Conservation (phyloP, 2,329 filamentous ascomycete species). For the Pyricularia sp. region DNA sequence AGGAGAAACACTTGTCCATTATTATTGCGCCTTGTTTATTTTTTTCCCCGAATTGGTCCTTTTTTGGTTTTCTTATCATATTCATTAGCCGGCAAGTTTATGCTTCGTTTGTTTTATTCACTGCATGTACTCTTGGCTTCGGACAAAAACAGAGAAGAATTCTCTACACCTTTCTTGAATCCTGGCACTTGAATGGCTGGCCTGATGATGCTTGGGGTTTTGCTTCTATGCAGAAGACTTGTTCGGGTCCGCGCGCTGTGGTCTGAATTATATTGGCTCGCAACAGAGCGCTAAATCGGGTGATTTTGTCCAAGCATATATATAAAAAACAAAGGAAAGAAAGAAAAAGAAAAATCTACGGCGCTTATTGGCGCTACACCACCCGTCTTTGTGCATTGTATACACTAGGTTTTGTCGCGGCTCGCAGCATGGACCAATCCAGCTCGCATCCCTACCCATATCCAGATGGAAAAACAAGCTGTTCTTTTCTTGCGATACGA, state of each 20-base stretch:
- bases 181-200: background rate
- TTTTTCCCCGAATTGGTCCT: background rate
- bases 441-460: background rate
- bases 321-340: background rate
- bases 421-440: background rate
- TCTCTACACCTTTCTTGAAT: background rate
- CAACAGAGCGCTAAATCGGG: background rate
- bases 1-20: background rate
- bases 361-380: background rate
- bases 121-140: background rate
- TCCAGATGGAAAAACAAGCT: background rate
- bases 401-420: background rate
- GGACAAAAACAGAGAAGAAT: background rate
- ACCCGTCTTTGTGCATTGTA: background rate
- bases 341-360: background rate
- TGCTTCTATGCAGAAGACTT: no score
- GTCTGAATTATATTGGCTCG: background rate
- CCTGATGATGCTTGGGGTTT: background rate
- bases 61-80: background rate
- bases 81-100: background rate
- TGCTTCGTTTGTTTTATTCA: background rate
- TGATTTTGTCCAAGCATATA: background rate
- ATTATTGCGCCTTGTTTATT: background rate
- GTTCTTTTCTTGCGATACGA: background rate
- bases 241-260: no score